Percentiles rank a stretch among this genome's conserved stretches.
Conservation (phyloP, 768 basidiomycete species). For the Lactarius sanguifluus region DNA sequence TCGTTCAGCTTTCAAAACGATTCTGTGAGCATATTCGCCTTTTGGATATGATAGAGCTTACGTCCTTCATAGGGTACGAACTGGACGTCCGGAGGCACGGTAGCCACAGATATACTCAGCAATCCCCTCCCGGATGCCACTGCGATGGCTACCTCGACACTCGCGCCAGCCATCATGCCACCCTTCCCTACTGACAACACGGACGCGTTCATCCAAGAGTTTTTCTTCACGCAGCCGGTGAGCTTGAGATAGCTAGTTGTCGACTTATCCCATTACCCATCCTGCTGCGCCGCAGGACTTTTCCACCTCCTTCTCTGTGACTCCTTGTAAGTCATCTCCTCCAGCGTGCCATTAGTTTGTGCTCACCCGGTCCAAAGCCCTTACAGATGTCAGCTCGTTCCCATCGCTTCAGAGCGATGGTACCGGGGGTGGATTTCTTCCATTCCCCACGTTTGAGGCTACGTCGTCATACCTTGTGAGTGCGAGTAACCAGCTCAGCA, state of each 20-base stretch:
- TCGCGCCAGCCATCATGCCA: too few species aligned
- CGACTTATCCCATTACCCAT: not conserved
- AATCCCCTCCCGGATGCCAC: too few species aligned
- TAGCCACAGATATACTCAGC: too few species aligned
- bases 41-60: not conserved
- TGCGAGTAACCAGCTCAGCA: not conserved
- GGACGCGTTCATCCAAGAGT: accelerated
- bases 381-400: not conserved
- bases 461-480: not conserved
- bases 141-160: too few species aligned
- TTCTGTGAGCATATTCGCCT: not conserved
- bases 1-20: not conserved
- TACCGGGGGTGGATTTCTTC: too few species aligned
- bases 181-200: not conserved
- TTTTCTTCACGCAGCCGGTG: not conserved
- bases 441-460: not conserved
- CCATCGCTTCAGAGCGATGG: not conserved
- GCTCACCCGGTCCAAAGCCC: not conserved
- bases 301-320: not conserved
- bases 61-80: not conserved
- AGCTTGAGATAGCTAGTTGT: not conserved
- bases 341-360: accelerated
- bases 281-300: not conserved
- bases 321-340: not conserved
- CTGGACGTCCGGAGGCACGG: not conserved